Evolutionary conservation across 2,329 filamentous ascomycete genomes (phyloP).

Genomic region (Fusarium sarcochroum): DNA sequence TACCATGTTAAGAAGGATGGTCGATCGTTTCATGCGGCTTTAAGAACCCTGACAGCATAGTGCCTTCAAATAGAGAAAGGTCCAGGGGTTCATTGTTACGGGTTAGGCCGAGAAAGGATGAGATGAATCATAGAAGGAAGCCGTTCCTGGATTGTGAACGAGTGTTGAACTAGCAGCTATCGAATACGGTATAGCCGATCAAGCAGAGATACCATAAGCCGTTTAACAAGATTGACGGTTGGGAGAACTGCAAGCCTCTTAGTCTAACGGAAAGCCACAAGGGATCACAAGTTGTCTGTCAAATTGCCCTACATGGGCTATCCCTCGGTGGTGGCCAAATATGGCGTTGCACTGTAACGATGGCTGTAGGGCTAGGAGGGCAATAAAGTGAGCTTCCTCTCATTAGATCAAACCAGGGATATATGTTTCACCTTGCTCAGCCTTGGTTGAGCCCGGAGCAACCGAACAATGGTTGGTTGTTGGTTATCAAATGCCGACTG

Average conservation of each 20-base stretch:
- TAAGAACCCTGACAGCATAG: neutral
- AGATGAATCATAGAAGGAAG: neutral
- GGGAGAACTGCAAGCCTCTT: neutral
- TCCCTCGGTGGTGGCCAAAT: neutral
- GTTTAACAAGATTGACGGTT: neutral
- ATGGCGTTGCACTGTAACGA: neutral
- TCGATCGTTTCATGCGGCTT: constrained; percentile 4
- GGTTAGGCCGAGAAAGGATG: neutral
- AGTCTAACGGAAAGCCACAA: neutral
- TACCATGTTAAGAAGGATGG: neutral
- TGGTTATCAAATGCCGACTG: neutral
- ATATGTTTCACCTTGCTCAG: neutral
- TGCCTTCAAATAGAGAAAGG: neutral
- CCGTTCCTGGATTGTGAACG: neutral
- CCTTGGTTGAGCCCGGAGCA: neutral
- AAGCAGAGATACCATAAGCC: neutral
- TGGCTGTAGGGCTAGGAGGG: neutral
- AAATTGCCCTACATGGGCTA: neutral
- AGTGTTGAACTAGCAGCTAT: neutral
- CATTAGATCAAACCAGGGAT: neutral
- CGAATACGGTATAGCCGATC: too few species aligned
- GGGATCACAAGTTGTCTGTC: neutral
- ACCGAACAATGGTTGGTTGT: constrained; percentile 1
- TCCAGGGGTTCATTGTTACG: neutral
- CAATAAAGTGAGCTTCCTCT: neutral